Conservation (phyloP, 805 yeast species). For the Starmerella vitae region DNA sequence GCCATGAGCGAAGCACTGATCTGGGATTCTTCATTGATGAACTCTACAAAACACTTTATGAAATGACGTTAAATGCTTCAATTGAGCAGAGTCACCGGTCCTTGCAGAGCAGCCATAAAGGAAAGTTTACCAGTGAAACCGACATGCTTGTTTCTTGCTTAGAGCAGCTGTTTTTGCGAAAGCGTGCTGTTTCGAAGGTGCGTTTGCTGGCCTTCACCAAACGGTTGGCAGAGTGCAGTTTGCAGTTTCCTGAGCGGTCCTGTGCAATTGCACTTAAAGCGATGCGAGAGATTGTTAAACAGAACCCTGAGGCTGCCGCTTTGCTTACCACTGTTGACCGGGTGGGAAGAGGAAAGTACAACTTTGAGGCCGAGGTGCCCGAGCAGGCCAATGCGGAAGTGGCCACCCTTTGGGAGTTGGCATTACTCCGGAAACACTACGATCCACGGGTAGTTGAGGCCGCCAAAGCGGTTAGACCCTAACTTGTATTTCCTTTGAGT, state of each 20-base stretch:
- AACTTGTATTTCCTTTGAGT: no score
- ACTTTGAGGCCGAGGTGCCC: constrained; percentile 49
- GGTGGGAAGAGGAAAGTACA: constrained; percentile 65
- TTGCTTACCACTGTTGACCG: constrained; percentile 81
- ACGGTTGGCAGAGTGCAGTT: constrained; percentile 49
- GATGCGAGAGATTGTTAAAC: constrained; percentile 56
- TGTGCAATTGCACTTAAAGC: constrained; percentile 65
- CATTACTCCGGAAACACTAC: constrained; percentile 66
- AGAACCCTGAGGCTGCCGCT: constrained; percentile 60
- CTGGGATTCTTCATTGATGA: constrained; percentile 66
- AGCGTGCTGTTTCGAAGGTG: constrained; percentile 30
- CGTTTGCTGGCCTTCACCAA: constrained; percentile 55
- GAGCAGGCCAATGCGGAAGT: constrained; percentile 76
- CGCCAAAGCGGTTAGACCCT: constrained; percentile 23
- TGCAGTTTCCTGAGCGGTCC: constrained; percentile 81
- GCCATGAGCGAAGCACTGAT: constrained; percentile 57
- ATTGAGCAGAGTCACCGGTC: constrained; percentile 76
- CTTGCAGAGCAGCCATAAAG: constrained; percentile 54
- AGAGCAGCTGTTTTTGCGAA: constrained; percentile 49
- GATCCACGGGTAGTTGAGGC: constrained; percentile 70
- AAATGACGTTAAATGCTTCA: constrained; percentile 63
- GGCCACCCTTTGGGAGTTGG: constrained; percentile 82
- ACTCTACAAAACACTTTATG: constrained; percentile 54
- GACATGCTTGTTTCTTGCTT: constrained; percentile 67
- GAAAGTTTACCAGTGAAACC: constrained; percentile 72